These are phyloP conservation scores for Auriscalpium microsporum DNA, from an alignment of 768 basidiomycete species.

Conservation along the genomic window DNA sequence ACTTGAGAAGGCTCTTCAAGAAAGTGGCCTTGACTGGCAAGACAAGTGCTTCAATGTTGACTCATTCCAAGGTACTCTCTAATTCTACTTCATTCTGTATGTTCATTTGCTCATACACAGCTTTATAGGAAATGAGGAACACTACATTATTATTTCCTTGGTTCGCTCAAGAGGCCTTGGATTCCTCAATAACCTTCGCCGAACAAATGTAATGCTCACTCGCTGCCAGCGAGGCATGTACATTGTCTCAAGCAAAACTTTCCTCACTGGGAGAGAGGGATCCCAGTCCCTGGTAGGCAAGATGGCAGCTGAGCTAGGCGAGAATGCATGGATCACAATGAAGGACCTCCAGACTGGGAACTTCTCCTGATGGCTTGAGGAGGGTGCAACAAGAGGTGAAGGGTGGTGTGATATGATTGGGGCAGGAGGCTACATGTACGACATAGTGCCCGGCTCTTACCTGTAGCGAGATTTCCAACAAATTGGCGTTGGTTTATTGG, in stretches of 20 bases:
- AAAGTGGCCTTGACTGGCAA: slow-evolving; percentile 43
- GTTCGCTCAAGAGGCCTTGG: slow-evolving; percentile 58
- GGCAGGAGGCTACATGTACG: neutral
- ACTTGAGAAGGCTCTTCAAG: slow-evolving; percentile 50
- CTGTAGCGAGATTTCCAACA: too few species aligned
- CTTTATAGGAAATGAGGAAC: slow-evolving; percentile 69
- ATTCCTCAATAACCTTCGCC: slow-evolving; percentile 54
- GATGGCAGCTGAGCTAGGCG: slow-evolving; percentile 27
- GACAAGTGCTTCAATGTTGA: slow-evolving; percentile 75
- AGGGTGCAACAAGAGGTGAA: too few species aligned
- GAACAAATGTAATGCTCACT: slow-evolving; percentile 85
- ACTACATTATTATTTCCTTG: slow-evolving; percentile 65
- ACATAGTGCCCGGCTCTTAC: too few species aligned
- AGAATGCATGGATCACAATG: slow-evolving; percentile 28
- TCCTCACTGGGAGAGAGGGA: slow-evolving; percentile 44
- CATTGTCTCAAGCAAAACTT: slow-evolving; percentile 54
- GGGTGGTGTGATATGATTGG: neutral
- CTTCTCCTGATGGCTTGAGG: slow-evolving; percentile 6
- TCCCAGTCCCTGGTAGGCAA: slow-evolving; percentile 35
- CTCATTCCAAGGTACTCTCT: slow-evolving; percentile 63
- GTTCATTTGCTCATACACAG: slow-evolving; percentile 1
- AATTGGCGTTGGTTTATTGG: neutral
- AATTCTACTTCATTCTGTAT: slow-evolving; percentile 2
- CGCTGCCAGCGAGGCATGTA: slow-evolving; percentile 75
- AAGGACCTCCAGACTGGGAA: slow-evolving; percentile 29